Percentiles rank a stretch among this genome's conserved stretches.
Conservation (phyloP, 352 stramenopile species). For the Phytophthora kernoviae region DNA sequence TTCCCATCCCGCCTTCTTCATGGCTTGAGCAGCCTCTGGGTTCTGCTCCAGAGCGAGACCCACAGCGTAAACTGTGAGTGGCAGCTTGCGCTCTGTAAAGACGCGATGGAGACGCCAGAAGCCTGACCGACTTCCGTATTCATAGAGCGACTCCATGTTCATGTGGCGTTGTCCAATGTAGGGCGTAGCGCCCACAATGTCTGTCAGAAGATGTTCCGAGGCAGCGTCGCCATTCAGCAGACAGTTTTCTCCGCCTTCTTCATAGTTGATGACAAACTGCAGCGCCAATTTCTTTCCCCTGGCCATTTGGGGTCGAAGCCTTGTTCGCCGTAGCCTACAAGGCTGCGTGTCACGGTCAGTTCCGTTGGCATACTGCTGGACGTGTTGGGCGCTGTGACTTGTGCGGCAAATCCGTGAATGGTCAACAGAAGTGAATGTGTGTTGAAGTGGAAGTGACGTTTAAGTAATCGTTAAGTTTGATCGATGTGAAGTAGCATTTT, state of each 20-base stretch:
- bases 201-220: conserved; percentile 92
- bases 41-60: conserved; percentile 96
- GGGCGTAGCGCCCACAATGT: conserved; percentile 89
- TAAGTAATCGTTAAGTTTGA: neutral
- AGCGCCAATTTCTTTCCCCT: conserved; percentile 84
- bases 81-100: conserved; percentile 89
- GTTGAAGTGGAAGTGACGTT: conserved; percentile 11
- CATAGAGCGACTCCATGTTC: conserved; percentile 97
- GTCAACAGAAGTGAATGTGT: conserved; percentile 4
- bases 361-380: conserved; percentile 2
- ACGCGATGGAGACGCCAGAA: conserved; percentile 95
- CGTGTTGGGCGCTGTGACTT: conserved; percentile 1
- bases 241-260: conserved; percentile 96
- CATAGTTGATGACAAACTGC: conserved; percentile 98
- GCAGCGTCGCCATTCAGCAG: conserved; percentile 89
- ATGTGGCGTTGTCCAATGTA: conserved; percentile 78
- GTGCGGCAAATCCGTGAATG: conserved; percentile 10
- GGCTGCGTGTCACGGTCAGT: conserved; percentile 49
- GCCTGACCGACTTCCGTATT: conserved; percentile 94
- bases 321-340: conserved; percentile 87
- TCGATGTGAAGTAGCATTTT: too few species aligned
- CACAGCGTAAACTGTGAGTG: conserved; percentile 94
- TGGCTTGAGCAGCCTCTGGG: conserved; percentile 84
- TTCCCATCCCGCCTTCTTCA: conserved; percentile 94
- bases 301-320: conserved; percentile 83